Conservation (phyloP, 768 basidiomycete species). For the Pleurotus djamor region DNA sequence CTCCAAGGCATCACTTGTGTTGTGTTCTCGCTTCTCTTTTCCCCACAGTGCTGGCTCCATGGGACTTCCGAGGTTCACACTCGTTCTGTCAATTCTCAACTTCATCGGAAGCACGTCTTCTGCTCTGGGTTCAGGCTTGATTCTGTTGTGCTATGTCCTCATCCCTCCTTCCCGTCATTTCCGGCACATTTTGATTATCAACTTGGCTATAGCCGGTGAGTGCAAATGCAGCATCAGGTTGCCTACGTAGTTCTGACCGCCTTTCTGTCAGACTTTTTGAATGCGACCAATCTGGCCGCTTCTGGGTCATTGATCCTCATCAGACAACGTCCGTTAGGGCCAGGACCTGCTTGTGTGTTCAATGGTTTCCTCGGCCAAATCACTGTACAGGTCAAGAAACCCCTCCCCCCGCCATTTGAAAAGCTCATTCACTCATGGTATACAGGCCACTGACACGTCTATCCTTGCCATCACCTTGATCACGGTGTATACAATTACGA, state of each 20-base stretch:
- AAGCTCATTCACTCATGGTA: background rate
- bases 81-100: background rate
- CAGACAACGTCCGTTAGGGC: background rate
- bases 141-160: constrained; percentile 12
- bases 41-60: background rate
- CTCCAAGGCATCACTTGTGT: too few relatives aligned
- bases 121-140: constrained; percentile 9
- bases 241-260: background rate
- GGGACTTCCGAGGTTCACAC: background rate
- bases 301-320: constrained; percentile 9
- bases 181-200: constrained; percentile 13
- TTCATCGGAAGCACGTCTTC: constrained; percentile 8
- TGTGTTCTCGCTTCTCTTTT: background rate
- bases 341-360: constrained; percentile 7
- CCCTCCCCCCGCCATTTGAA: background rate
- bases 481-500: background rate
- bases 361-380: constrained; percentile 10
- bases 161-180: constrained; percentile 10
- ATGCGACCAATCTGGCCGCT: constrained; percentile 3
- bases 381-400: constrained; percentile 8
- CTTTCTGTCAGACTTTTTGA: constrained; percentile 7
- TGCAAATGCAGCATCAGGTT: background rate
- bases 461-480: constrained; percentile 7
- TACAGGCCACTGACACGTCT: constrained; percentile 9
- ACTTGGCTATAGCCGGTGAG: constrained; percentile 12